Conservation (phyloP, 306 rosid species). For the Gleditsia sinensis region DNA sequence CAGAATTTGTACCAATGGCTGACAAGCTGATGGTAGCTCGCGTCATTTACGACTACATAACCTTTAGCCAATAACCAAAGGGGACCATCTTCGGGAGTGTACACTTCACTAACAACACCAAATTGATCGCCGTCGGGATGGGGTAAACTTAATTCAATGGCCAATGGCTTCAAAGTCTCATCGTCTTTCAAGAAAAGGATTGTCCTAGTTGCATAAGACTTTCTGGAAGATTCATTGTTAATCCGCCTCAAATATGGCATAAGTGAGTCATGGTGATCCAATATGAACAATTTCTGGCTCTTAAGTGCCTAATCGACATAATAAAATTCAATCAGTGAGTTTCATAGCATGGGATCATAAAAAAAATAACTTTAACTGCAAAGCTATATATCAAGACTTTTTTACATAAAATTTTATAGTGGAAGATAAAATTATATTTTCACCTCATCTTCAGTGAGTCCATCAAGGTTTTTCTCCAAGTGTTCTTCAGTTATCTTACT, state of each 20-base stretch:
- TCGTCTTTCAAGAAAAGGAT: conserved; percentile 59
- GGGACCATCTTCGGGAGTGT: conserved; percentile 43
- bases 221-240: conserved; percentile 46
- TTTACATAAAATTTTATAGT: neutral
- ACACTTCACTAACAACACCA: conserved; percentile 52
- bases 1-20: conserved; percentile 59
- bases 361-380: neutral
- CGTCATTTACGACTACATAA: conserved; percentile 68
- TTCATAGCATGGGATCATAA: too few species aligned
- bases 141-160: conserved; percentile 73
- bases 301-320: conserved; percentile 50
- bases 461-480: conserved; percentile 45
- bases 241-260: conserved; percentile 61
- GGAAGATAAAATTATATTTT: neutral
- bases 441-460: conserved; percentile 58
- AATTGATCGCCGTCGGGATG: conserved; percentile 50
- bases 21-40: conserved; percentile 70
- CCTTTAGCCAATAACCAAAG: conserved; percentile 81
- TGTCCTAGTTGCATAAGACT: conserved; percentile 72
- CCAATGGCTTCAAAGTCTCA: conserved; percentile 71
- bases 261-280: conserved; percentile 69
- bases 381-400: too few species aligned
- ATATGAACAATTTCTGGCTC: conserved; percentile 44
- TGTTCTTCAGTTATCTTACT: conserved; percentile 52
- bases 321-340: neutral